phyloP scores from a whole-genome alignment of 805 yeast species.

The Pichia occidentalis region DNA sequence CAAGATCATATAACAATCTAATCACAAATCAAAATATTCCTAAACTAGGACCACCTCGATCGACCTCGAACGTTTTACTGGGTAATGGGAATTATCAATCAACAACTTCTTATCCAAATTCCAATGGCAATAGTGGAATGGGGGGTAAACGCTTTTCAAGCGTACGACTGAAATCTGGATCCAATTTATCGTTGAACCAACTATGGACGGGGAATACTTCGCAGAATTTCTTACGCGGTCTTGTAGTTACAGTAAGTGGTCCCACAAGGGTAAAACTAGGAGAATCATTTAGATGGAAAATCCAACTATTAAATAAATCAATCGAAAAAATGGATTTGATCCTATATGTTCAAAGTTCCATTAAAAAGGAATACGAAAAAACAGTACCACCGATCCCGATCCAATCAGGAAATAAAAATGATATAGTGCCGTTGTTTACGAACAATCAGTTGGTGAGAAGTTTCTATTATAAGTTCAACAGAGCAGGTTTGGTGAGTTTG shows the following conservation, averaged over 20 bases:
- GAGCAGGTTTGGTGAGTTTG: constrained; percentile 54
- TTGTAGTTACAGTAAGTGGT: constrained; percentile 51
- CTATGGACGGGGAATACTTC: constrained; percentile 14
- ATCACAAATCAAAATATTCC: constrained; percentile 21
- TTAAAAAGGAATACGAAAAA: constrained; percentile 31
- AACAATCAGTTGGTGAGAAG: constrained; percentile 24
- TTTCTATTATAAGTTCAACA: constrained; percentile 33
- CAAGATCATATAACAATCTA: constrained; percentile 11
- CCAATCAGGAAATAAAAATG: constrained; percentile 19
- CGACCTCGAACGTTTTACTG: background rate
- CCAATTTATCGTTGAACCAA: constrained; percentile 17
- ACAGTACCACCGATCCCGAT: constrained; percentile 32
- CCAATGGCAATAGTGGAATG: constrained; percentile 2
- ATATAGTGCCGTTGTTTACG: constrained; percentile 27
- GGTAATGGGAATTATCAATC: too few relatives aligned
- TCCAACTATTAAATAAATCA: constrained; percentile 60
- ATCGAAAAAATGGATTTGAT: constrained; percentile 44
- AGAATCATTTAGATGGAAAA: constrained; percentile 51
- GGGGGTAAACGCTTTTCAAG: constrained; percentile 14
- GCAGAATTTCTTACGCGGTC: constrained; percentile 10
- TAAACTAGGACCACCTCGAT: constrained; percentile 5
- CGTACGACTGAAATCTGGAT: constrained; percentile 17
- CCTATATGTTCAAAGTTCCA: constrained; percentile 37
- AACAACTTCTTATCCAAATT: background rate
- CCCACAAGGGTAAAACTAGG: constrained; percentile 56